Conservation (phyloP, 2,329 filamentous ascomycete genomes). For the Penicillium hordei region DNA sequence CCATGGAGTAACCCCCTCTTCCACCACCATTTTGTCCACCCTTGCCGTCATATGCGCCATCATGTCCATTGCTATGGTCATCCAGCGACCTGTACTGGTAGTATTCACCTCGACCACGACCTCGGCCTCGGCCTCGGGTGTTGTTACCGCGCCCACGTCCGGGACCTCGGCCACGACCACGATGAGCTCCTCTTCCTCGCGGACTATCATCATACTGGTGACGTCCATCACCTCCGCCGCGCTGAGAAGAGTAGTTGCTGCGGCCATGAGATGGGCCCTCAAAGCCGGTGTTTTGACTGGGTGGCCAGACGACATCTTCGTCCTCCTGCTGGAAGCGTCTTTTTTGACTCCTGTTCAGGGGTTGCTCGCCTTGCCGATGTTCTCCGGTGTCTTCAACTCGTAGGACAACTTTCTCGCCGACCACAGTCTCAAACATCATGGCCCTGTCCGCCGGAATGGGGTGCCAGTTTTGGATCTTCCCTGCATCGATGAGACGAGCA, state of each 20-base stretch:
- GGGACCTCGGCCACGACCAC: slow-evolving; percentile 40
- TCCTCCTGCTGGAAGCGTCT: slow-evolving; percentile 59
- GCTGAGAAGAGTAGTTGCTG: slow-evolving; percentile 29
- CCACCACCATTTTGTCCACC: slow-evolving; percentile 21
- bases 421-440: slow-evolving; percentile 75
- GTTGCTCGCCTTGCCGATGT: slow-evolving; percentile 55
- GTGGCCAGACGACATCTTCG: slow-evolving; percentile 47
- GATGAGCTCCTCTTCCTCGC: slow-evolving; percentile 31
- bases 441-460: slow-evolving; percentile 68
- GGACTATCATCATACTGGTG: slow-evolving; percentile 48
- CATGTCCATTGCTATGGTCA: slow-evolving; percentile 48
- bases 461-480: slow-evolving; percentile 80
- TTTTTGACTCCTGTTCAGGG: slow-evolving; percentile 59
- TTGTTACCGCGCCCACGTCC: slow-evolving; percentile 41
- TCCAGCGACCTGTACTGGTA: slow-evolving; percentile 66
- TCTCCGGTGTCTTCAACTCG: slow-evolving; percentile 69
- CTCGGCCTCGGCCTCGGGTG: slow-evolving; percentile 45
- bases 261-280: slow-evolving; percentile 24
- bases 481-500: slow-evolving; percentile 74
- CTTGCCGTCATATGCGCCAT: slow-evolving; percentile 34
- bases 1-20: slow-evolving; percentile 38
- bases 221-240: slow-evolving; percentile 31
- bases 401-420: slow-evolving; percentile 82
- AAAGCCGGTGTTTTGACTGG: slow-evolving; percentile 24
- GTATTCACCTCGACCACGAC: slow-evolving; percentile 52